A percentile compares a stretch with the other conserved stretches of the same genome.
Evolutionary conservation across 805 yeast genomes (phyloP).

Genomic region (Schwanniomyces sp.): DNA sequence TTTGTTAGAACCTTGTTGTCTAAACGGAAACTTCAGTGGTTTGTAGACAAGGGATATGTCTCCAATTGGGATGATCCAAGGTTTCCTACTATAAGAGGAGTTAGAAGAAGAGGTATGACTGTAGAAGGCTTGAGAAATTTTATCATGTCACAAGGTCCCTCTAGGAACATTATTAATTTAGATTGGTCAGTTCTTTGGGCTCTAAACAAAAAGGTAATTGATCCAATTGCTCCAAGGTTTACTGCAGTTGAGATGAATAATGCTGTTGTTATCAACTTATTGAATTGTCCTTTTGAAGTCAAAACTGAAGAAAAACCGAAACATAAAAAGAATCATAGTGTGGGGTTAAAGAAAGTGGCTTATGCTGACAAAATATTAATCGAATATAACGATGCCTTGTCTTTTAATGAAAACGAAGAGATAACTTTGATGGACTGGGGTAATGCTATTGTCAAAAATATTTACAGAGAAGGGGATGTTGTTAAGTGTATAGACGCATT

Average conservation of each 20-base stretch:
- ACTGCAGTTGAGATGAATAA: slow-evolving; percentile 69
- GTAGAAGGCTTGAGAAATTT: slow-evolving; percentile 96
- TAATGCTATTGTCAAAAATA: no score
- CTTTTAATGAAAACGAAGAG: slow-evolving; percentile 62
- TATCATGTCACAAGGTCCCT: slow-evolving; percentile 95
- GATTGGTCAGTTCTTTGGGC: slow-evolving; percentile 99
- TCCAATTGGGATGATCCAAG: slow-evolving; percentile 98
- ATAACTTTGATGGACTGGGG: slow-evolving; percentile 96
- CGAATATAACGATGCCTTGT: no score
- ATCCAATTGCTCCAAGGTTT: slow-evolving; percentile 95
- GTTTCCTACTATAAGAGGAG: slow-evolving; percentile 99
- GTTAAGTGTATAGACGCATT: no score
- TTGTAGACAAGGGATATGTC: slow-evolving; percentile 88
- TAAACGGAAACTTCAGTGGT: slow-evolving; percentile 98
- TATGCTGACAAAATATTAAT: no score
- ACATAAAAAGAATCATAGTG: slow-evolving; percentile 92
- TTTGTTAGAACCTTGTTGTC: slow-evolving; percentile 93
- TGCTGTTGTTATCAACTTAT: slow-evolving; percentile 67
- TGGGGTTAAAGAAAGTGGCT: slow-evolving; percentile 86
- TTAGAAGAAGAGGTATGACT: slow-evolving; percentile 99
- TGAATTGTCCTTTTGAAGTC: slow-evolving; percentile 65
- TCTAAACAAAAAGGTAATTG: slow-evolving; percentile 93
- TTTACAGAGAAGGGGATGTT: no score
- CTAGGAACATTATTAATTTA: slow-evolving; percentile 91
- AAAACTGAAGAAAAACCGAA: slow-evolving; percentile 75